Base-by-base conservation (phyloP, 140 eudicot species). In the Erigeron philadelphicus region DNA sequence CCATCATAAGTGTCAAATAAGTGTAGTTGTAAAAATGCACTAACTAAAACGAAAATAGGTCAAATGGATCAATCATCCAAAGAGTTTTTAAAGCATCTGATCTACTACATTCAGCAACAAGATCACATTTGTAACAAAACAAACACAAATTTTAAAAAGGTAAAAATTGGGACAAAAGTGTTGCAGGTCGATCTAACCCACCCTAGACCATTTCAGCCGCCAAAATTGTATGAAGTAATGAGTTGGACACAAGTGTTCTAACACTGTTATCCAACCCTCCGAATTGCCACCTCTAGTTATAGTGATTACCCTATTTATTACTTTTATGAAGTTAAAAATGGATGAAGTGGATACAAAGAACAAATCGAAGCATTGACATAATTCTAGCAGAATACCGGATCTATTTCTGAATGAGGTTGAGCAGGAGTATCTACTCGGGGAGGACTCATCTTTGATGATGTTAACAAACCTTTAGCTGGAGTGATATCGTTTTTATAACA, bases 401-500 rank as follows among this genome's bases (percentile, higher is more conserved):
- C 89, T 57, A 59, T 78, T 66, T 80, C 82, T 35, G 82, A 44
- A 59, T 84, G 86, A 83, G 87, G 76, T 65, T 78, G 80, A 19
- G 72, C 81, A 56, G 85, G 72, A 48, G 79, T 60, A 46, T 78
- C 81, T 67, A 70, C 66, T 61, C n/a, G 66, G 9, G 66, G 77
- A 73, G 83, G 65, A 75, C 71, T 78, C 72, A 72, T 76, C 77
- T 84, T 88, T 67, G 83, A 87, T 8, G 82, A 76, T 11, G 82
- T 55, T 59, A 82, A 57, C 61, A 83, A 53, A 38, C 70, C 86
- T 77, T 91, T 88, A 56, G 91, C 87, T 43, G 86, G 94, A 35
- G 97, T 82, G 43, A 77, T 80, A 52, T 74, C 90, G 68, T 60
- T 56, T 74, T 64, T 84, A 63, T 76, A 66, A 57, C 74, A 57